These are phyloP conservation scores for Andrographis paniculata DNA, from an alignment of 305 asterid genomes.

Conservation along the genomic window DNA sequence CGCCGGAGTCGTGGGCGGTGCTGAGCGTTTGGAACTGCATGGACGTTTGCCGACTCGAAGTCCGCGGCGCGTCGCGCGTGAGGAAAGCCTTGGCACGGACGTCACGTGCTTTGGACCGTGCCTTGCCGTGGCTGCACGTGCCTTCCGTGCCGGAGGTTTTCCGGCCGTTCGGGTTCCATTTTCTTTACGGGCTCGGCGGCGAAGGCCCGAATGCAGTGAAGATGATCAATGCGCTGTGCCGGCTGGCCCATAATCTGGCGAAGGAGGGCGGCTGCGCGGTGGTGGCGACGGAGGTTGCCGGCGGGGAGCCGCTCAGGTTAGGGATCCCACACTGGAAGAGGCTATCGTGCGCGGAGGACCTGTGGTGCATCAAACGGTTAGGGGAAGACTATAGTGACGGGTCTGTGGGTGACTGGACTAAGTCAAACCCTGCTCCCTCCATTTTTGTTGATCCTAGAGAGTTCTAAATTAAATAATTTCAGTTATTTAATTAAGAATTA, in stretches of 20 bases:
- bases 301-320: slow-evolving; percentile 52
- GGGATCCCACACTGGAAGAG: slow-evolving; percentile 86
- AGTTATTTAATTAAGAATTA: too few species aligned
- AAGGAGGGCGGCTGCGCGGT: slow-evolving; percentile 59
- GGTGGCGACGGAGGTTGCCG: slow-evolving; percentile 87
- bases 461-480: slow-evolving; percentile 26
- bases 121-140: slow-evolving; percentile 46
- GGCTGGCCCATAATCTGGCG: slow-evolving; percentile 66
- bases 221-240: slow-evolving; percentile 37
- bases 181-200: slow-evolving; percentile 72
- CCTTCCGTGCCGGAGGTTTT: slow-evolving; percentile 67
- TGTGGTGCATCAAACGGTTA: slow-evolving; percentile 85
- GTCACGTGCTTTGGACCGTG: slow-evolving; percentile 62
- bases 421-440: slow-evolving; percentile 67
- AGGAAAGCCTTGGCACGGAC: slow-evolving; percentile 33
- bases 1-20: slow-evolving; percentile 69
- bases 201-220: slow-evolving; percentile 47
- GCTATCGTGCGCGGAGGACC: slow-evolving; percentile 77
- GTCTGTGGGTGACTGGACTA: slow-evolving; percentile 82
- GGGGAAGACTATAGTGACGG: slow-evolving; percentile 72
- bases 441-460: slow-evolving; percentile 97
- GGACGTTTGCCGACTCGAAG: slow-evolving; percentile 60
- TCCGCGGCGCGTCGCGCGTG: slow-evolving; percentile 59
- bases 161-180: slow-evolving; percentile 69
- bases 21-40: slow-evolving; percentile 72